phyloP scores from a whole-genome alignment of 2,329 filamentous ascomycete genomes.

The Harringtonia aguacate region DNA sequence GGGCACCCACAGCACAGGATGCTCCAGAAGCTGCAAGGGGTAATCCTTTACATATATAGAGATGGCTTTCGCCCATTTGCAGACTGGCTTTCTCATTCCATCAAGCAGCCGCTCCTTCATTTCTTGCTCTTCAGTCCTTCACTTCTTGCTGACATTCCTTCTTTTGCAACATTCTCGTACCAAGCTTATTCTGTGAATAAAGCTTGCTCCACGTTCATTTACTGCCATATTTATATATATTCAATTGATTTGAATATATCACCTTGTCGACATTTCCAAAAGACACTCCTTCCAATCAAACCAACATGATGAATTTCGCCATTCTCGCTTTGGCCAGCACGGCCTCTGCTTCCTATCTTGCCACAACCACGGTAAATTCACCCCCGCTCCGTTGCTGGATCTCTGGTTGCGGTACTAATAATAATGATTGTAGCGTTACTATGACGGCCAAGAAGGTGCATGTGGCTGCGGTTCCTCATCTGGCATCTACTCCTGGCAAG shows the following conservation, averaged over 20 bases:
- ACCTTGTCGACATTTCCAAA: background rate
- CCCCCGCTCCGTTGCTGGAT: background rate
- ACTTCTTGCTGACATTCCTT: background rate
- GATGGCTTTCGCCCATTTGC: background rate
- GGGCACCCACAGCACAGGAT: background rate
- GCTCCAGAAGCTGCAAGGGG: background rate
- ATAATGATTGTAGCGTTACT: constrained; percentile 16
- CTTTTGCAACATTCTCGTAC: background rate
- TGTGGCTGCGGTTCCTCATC: constrained; percentile 19
- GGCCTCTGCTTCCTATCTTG: constrained; percentile 3
- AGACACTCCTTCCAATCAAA: background rate
- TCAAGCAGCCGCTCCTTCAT: background rate
- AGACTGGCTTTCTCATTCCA: background rate
- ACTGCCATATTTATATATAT: background rate
- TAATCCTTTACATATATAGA: background rate
- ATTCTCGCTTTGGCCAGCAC: constrained; percentile 1
- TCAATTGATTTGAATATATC: background rate
- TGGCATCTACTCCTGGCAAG: constrained; percentile 19
- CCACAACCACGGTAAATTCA: constrained; percentile 3
- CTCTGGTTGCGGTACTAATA: background rate
- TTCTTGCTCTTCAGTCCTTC: background rate
- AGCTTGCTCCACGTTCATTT: background rate
- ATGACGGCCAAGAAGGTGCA: constrained; percentile 19
- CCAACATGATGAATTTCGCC: constrained; percentile 1
- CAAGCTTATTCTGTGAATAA: background rate